Base-by-base conservation (phyloP, 2,329 filamentous ascomycete species). In the Cercospora zeae-maydis region DNA sequence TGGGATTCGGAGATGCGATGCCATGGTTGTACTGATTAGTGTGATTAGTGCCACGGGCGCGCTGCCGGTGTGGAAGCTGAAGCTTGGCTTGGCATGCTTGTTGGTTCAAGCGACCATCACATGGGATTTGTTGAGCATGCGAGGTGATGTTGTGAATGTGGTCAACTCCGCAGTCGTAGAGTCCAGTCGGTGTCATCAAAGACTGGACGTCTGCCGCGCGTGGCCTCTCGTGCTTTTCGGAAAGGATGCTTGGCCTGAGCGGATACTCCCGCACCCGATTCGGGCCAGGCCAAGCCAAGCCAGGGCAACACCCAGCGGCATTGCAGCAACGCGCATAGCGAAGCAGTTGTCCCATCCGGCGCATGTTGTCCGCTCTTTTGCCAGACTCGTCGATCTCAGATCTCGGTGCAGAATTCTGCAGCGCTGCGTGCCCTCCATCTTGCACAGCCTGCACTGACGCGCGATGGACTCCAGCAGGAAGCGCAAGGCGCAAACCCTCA, bases 401-500 rank as follows among this genome's bases (percentile, higher is more conserved):
- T 39, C 30, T 52, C 47, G 24, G 47, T 30, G 47, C 31, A 27
- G 31, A 14, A 34, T 31, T 36, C 39, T 14, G 42, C n/a, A 13
- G 27, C 39, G 21, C 37, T 31, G 54, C 37, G 54, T 21, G 21
- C 36, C 14, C 45, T 9, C 19, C 45, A 36, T 34, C 42, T 51
- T 24, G 39, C 39, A 24, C 42, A 30, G 19, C 16, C 14, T 37
- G 57, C 19, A 45, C 30, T 14, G 24, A n/a, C 47, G 3, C 39
- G 30, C 39, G 51, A 73, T 80, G 78, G 78, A 80, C 67, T 77
- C 76, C 69, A 76, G 75, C 66, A 74, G 78, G 67, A 88, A 87
- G 79, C 82, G 85, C 75, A 86, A 86, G 76, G 79, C 80, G 47
- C 78, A 79, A 60, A 73, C 74, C 70, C 76, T 77, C 66, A 78